Evolutionary conservation across 2,329 filamentous ascomycete species (phyloP).

Genomic region (Curvularia eragrostidis): DNA sequence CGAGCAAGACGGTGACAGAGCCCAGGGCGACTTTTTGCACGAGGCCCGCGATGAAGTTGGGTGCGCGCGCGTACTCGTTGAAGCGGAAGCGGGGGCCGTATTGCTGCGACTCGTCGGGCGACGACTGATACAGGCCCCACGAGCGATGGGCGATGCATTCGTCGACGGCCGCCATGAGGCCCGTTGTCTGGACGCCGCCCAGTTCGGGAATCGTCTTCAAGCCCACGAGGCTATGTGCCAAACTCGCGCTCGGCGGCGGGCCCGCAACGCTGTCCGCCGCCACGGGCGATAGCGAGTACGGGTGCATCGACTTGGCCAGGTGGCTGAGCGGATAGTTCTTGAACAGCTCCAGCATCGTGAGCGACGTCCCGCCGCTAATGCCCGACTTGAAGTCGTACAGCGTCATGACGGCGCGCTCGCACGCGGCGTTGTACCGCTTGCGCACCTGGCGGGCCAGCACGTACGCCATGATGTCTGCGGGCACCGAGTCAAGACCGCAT

Average conservation of each 20-base stretch:
- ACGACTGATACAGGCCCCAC: slow-evolving; percentile 59
- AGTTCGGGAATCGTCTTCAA: slow-evolving; percentile 62
- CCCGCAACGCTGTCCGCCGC: slow-evolving; percentile 47
- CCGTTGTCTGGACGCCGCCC: slow-evolving; percentile 66
- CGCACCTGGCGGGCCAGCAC: slow-evolving; percentile 62
- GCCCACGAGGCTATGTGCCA: slow-evolving; percentile 57
- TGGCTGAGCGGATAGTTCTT: slow-evolving; percentile 57
- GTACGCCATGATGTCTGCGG: slow-evolving; percentile 64
- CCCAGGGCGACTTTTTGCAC: slow-evolving; percentile 58
- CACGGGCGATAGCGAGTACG: slow-evolving; percentile 60
- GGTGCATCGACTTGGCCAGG: slow-evolving; percentile 56
- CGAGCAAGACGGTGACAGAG: slow-evolving; percentile 53
- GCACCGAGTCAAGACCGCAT: slow-evolving; percentile 67
- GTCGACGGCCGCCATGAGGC: slow-evolving; percentile 61
- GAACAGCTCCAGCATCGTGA: slow-evolving; percentile 68
- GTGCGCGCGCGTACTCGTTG: slow-evolving; percentile 62
- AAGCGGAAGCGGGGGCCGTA: slow-evolving; percentile 67
- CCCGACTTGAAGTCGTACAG: slow-evolving; percentile 60
- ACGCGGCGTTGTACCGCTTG: slow-evolving; percentile 58
- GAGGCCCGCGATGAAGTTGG: slow-evolving; percentile 57
- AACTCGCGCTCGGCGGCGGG: slow-evolving; percentile 40
- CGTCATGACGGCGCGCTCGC: slow-evolving; percentile 59
- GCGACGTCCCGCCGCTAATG: slow-evolving; percentile 65
- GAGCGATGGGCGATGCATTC: slow-evolving; percentile 65
- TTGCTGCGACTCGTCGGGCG: slow-evolving; percentile 37